Conservation (phyloP, 805 yeast genomes). For the Yamadazyma endophytica region DNA sequence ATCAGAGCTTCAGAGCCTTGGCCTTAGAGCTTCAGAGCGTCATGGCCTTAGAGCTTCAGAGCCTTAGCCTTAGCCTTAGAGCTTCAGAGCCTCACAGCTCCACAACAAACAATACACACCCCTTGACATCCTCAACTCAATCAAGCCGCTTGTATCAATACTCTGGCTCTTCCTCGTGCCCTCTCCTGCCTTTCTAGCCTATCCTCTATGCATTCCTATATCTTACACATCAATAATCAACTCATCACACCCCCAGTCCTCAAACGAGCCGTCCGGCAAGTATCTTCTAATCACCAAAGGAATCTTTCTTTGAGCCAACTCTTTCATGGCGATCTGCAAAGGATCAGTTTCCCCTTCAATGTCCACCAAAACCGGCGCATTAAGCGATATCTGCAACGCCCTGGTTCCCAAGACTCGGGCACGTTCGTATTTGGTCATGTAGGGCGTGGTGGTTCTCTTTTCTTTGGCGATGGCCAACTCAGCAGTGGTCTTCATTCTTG, state of each 20-base stretch:
- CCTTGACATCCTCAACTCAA: background rate
- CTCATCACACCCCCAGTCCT: conserved; percentile 99
- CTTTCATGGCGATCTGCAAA: conserved; percentile 95
- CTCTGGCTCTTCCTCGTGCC: background rate
- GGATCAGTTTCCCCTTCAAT: conserved; percentile 99
- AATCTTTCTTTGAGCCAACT: conserved; percentile 87
- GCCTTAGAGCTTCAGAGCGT: background rate
- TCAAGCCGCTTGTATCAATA: no score
- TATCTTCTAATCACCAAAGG: conserved; percentile 95
- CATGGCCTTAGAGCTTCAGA: no score
- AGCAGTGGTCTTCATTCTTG: conserved; percentile 59
- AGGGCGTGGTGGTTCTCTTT: conserved; percentile 91
- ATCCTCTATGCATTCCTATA: conserved; percentile 20
- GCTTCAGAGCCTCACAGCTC: no score
- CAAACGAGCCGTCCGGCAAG: conserved; percentile 93
- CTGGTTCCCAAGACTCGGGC: conserved; percentile 97
- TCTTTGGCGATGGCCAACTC: conserved; percentile 89
- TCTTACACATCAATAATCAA: conserved; percentile 89
- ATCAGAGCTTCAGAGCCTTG: no score
- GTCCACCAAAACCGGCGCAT: conserved; percentile 97
- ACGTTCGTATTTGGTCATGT: conserved; percentile 97
- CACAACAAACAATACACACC: background rate
- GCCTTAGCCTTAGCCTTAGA: no score
- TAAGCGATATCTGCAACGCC: conserved; percentile 95
- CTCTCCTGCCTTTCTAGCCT: no score